These are phyloP conservation scores for Phytophthora hybrid DNA, from an alignment of 352 stramenopile genomes.

Conservation along the genomic window DNA sequence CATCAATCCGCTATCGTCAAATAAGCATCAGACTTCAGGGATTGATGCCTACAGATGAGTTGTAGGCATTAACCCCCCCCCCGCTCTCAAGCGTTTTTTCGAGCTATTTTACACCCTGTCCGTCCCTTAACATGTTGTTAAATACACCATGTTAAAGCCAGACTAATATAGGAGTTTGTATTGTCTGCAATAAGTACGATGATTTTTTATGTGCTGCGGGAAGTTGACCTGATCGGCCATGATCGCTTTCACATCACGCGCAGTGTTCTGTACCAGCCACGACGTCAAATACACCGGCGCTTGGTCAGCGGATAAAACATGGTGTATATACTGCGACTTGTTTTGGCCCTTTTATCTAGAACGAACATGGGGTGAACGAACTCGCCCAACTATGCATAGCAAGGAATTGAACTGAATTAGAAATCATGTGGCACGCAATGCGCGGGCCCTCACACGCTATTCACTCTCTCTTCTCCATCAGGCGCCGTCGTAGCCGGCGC, in stretches of 20 bases:
- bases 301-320: not conserved
- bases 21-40: no score
- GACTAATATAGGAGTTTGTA: not conserved
- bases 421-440: not conserved
- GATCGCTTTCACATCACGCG: not conserved
- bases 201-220: not conserved
- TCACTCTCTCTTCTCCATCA: not conserved
- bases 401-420: not conserved
- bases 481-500: no score
- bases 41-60: no score
- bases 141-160: conserved; percentile 2
- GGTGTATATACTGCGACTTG: not conserved
- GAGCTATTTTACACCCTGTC: not conserved
- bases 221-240: not conserved
- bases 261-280: not conserved
- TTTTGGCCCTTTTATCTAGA: not conserved
- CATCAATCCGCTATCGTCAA: no score
- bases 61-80: no score
- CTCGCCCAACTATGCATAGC: not conserved
- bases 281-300: not conserved
- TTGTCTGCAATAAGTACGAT: conserved; percentile 8
- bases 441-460: not conserved
- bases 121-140: not conserved
- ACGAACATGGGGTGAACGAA: not conserved
- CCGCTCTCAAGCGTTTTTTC: not conserved